phyloP scores from a whole-genome alignment of 768 basidiomycete species.

The Pisolithus marmoratus region DNA sequence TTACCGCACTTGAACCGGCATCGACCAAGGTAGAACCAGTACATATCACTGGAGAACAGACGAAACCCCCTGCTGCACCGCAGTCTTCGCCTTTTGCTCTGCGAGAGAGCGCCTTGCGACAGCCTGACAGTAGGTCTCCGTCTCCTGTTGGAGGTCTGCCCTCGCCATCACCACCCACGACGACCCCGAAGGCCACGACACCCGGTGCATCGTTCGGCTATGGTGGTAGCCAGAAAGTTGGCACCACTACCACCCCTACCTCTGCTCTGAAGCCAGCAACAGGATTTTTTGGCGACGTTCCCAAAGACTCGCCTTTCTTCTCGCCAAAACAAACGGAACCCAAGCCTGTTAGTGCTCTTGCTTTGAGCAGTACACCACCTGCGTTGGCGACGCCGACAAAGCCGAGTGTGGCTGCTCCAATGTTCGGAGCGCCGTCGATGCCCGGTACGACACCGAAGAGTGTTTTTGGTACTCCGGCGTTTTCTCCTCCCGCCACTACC shows the following conservation, averaged over 20 bases:
- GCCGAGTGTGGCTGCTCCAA: constrained; percentile 18
- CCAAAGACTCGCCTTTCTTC: constrained; percentile 10
- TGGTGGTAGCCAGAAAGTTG: background rate
- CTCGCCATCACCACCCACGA: constrained; percentile 3
- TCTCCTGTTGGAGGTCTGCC: constrained; percentile 13
- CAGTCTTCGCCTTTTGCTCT: constrained; percentile 1
- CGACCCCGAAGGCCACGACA: constrained; percentile 18
- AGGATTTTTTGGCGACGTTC: constrained; percentile 30
- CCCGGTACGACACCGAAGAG: constrained; percentile 17
- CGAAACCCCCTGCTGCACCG: background rate
- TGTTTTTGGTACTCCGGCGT: constrained; percentile 12
- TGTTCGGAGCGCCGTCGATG: constrained; percentile 36
- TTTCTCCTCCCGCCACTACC: constrained; percentile 6
- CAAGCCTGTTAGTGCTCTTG: background rate
- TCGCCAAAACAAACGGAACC: background rate
- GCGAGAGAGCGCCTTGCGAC: constrained; percentile 10
- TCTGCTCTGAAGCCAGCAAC: constrained; percentile 30
- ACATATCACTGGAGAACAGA: constrained; percentile 3
- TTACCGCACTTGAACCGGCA: constrained; percentile 6
- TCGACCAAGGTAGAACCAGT: constrained; percentile 9
- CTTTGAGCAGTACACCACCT: constrained; percentile 7
- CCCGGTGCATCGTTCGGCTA: constrained; percentile 37
- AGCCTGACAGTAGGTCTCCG: constrained; percentile 25
- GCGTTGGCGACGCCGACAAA: constrained; percentile 22
- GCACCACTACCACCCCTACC: constrained; percentile 23